Base-by-base conservation (phyloP, 2,329 filamentous ascomycete species). In the Aspergillus novoparasiticus region DNA sequence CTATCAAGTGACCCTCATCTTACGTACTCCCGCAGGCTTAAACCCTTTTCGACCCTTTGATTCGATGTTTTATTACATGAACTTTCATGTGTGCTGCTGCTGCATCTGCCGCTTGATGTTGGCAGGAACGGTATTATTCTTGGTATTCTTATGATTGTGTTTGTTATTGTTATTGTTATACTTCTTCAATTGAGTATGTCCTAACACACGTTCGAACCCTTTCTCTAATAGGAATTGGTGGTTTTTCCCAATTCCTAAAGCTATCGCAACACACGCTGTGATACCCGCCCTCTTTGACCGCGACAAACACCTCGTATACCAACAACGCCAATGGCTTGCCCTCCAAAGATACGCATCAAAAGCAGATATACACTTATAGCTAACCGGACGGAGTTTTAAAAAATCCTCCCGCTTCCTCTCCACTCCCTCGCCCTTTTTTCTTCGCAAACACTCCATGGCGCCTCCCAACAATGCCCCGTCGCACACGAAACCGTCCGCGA, bases 401-500 rank as follows among this genome's bases (percentile, higher is more conserved):
- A 59, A 55, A 28, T 11, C 3, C 10, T 39, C 36, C 23, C 45
- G 28, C 51, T 34, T 56, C 51, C 21, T 34, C 57, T n/a, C 39
- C 8, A 34, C 36, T 23, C 28, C n/a, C 16, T 26, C 50, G 16
- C 30, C 54, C 4, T 32, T 26, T 26, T 39, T 30, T 19, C 46
- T 36, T 12, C 28, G 55, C 19, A 55, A 46, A 48, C 48, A 32
- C 41, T 62, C 71, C 66, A 79, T 78, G 76, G 69, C 76, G 50
- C 65, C 71, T 32, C 64, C 71, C 32, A 67, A 60, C 55, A 66
- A 72, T 50, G 41, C 71, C 26, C 65, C 71, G 32, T 68, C 72
- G 14, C 67, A 70, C 62, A 58, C 73, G 58, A 75, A 76, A 68
- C 68, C 73, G 55, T 63, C 74, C 53, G 69, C 83, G 11, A 89